Evolutionary conservation across 2,329 filamentous ascomycete genomes (phyloP).

Genomic region (Trichoderma polysporum): DNA sequence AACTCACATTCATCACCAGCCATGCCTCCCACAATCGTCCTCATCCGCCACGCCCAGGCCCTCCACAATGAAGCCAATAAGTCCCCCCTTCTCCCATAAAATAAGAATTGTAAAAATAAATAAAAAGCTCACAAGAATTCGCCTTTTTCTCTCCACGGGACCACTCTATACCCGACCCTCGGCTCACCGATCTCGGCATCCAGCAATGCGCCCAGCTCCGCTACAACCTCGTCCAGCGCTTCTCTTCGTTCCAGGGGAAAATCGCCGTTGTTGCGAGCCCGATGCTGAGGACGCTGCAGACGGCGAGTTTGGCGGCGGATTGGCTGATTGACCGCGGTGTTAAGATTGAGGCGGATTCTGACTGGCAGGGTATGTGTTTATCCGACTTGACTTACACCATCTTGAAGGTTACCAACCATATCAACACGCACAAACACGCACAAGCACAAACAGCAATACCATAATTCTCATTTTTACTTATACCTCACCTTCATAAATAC

Average conservation of each 20-base stretch:
- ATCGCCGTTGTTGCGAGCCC: constrained; percentile 61
- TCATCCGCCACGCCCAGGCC: constrained; percentile 85
- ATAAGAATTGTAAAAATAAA: not conserved
- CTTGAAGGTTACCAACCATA: too few relatives aligned
- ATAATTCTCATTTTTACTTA: too few relatives aligned
- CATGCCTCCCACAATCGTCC: constrained; percentile 64
- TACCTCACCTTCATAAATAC: not conserved
- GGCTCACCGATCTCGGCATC: constrained; percentile 49
- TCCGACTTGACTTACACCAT: not conserved
- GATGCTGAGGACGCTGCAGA: constrained; percentile 66
- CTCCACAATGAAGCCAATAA: constrained; percentile 55
- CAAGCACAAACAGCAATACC: too few relatives aligned
- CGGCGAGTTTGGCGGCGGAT: constrained; percentile 56
- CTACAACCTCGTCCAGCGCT: constrained; percentile 41
- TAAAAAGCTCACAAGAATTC: not conserved
- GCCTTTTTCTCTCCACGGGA: constrained; percentile 41
- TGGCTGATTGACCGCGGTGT: constrained; percentile 58
- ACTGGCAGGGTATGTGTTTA: constrained; percentile 59
- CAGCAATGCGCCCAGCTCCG: constrained; percentile 49
- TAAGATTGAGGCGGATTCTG: constrained; percentile 56
- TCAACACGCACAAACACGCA: too few relatives aligned
- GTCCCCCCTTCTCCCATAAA: constrained; percentile 30
- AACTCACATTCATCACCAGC: not conserved
- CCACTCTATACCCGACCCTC: constrained; percentile 50
- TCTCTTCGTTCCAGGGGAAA: constrained; percentile 32